Evolutionary conservation across 176 grass and related monocot species (phyloP), one percentile per base, ranked within the genome.

Genomic region (Pontederia crassipes): DNA sequence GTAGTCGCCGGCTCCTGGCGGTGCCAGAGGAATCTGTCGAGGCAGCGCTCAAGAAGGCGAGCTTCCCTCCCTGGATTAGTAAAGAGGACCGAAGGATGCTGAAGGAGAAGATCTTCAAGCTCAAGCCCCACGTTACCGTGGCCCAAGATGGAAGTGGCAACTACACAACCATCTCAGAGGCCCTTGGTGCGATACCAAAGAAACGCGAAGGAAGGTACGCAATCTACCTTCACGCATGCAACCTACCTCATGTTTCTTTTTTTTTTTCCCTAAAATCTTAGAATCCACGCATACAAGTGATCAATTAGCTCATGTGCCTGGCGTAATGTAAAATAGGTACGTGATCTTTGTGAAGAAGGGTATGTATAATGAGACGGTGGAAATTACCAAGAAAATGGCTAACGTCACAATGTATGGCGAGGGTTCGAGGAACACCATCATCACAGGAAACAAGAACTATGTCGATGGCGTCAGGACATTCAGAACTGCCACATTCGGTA

Each of bases 261-360:
- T 24, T 24, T 24, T 24, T 24, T 24, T 24, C 0, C 20, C 20
- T 24, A 24, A 24, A 24, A 24, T 24, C 20, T 24, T 24, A 24
- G 20, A 24, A 24, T 24, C 20, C 20, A 24, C 20, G 20, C 20
- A 24, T 24, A 24, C 20, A 24, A 24, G 20, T 40, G 32, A 7
- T 40, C 32, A 40, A 40, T 40, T 40, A 1, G 32, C 32, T 40
- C 32, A 40, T 40, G 32, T 40, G 6, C 3, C 32, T 32, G 48
- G 29, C 12, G 20, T 53, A 32, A 45, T 8, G 26, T 10, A 28
- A n/a, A 20, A 54, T n/a, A 81, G 79, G 59, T 81, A 81, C 7
- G 52, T 87, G 54, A 88, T 96, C 32, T 87, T 90, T 70, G 74
- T 96, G 55, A 96, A 96, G 76, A 75, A 80, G 71, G 91, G 91